Evolutionary conservation across 2,329 filamentous ascomycete genomes (phyloP), one percentile per base, ranked within the genome.

Genomic region (Aspergillus tanneri): DNA sequence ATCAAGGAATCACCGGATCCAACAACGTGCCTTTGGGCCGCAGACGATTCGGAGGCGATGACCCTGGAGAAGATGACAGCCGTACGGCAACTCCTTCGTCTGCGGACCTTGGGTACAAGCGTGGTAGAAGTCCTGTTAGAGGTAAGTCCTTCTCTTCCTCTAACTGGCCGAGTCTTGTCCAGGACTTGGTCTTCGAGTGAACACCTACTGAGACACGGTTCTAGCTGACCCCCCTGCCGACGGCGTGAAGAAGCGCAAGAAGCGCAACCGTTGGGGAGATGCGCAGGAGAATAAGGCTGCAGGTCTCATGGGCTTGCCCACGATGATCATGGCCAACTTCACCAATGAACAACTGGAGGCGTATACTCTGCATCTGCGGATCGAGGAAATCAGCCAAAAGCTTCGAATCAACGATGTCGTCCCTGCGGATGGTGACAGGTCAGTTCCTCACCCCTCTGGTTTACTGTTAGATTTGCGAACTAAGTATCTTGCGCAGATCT

Each of bases 381-480:
- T 99, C 66, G 92, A 99, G 72, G 93, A 99, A 74, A 99, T 99
- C 66, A 97, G 90, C 69, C 92, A 99, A 77, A 99, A 99, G 81
- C 84, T 99, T 60, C 87, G 92, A 66, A 99, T 99, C 72, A 95
- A 97, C 76, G 93, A 99, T 79, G 93, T 99, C 46, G 93, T 99
- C 54, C 93, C 93, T 50, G 90, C 89, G 61, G 93, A 97, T 74
- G 91, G 90, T 61, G 92, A 97, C 68, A 85, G 93, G 92, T 96
- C 79, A 61, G 86, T 43, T 46, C 11, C 36, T 45, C 34, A n/a
- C 36, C 37, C 11, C 22, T 39, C 48, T 57, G 49, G 52, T 62
- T 57, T 38, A 27, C 39, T n/a, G 38, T 5, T 16, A 24, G 11
- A 16, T 24, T 16, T 27, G 24, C 48, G 52, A 49, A 56, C 25